Conservation (phyloP, 2,329 filamentous ascomycete species). For the Trichophyton verrucosum region DNA sequence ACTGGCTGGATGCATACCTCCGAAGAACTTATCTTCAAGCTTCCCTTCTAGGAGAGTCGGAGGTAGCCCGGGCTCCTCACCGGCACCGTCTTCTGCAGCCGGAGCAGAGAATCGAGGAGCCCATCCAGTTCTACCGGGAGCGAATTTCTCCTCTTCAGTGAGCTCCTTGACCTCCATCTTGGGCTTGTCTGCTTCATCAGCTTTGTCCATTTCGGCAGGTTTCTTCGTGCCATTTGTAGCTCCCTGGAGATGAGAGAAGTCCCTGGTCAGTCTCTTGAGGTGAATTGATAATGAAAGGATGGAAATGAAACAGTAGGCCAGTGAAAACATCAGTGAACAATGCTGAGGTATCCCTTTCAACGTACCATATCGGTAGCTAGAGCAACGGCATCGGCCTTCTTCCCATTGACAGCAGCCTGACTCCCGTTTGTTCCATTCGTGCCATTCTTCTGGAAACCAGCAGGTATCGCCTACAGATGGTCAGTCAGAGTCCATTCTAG, state of each 20-base stretch:
- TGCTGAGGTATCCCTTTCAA: neutral
- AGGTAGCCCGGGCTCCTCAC: conserved; percentile 67
- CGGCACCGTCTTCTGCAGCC: conserved; percentile 40
- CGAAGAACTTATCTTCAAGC: conserved; percentile 80
- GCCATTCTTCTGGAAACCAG: conserved; percentile 33
- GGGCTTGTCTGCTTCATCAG: neutral
- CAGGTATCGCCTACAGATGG: conserved; percentile 8
- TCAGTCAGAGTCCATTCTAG: neutral
- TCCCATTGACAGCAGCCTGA: conserved; percentile 5
- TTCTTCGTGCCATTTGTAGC: neutral
- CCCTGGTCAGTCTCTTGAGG: neutral
- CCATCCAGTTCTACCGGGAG: conserved; percentile 63
- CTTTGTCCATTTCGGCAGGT: neutral
- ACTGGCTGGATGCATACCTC: conserved; percentile 43
- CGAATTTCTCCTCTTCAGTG: conserved; percentile 45
- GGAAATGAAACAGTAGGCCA: no score
- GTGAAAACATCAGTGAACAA: neutral
- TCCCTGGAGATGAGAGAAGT: neutral
- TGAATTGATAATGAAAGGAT: neutral
- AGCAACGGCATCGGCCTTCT: conserved; percentile 29
- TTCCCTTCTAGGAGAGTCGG: conserved; percentile 74
- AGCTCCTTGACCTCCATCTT: conserved; percentile 39
- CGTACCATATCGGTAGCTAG: conserved; percentile 63
- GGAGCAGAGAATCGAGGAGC: conserved; percentile 62
- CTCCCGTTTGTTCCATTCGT: neutral